These are phyloP conservation scores for Dryadomyces quercus-mongolicae DNA, from an alignment of 2,329 filamentous ascomycete species.

Conservation along the genomic window DNA sequence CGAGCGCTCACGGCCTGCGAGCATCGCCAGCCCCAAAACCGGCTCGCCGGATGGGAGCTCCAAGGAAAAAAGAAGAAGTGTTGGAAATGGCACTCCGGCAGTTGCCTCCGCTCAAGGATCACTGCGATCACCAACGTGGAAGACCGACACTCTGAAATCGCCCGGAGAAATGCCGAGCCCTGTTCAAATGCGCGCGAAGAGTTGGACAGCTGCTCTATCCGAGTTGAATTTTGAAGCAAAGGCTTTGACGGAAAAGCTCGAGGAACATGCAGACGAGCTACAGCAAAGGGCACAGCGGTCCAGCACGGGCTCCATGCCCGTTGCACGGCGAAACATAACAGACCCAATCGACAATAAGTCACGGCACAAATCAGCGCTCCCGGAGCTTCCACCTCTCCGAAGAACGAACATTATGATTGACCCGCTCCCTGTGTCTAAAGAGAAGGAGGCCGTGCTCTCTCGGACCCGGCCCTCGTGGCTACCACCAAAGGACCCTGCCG, in stretches of 20 bases:
- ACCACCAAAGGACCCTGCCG: constrained; percentile 75
- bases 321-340: constrained; percentile 20
- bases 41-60: constrained; percentile 39
- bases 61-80: constrained; percentile 39
- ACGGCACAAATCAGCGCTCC: constrained; percentile 52
- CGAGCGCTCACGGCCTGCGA: constrained; percentile 35
- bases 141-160: constrained; percentile 28
- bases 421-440: constrained; percentile 70
- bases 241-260: constrained; percentile 66
- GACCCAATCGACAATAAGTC: constrained; percentile 30
- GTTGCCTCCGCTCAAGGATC: constrained; percentile 47
- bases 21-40: constrained; percentile 38
- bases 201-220: constrained; percentile 60
- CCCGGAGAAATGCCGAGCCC: constrained; percentile 26
- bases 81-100: constrained; percentile 53
- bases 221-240: constrained; percentile 62
- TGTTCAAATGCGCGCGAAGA: constrained; percentile 48
- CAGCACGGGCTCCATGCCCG: constrained; percentile 24
- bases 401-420: constrained; percentile 75
- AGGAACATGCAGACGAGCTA: constrained; percentile 57
- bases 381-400: constrained; percentile 58
- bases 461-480: constrained; percentile 75
- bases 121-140: constrained; percentile 44
- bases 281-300: constrained; percentile 33
- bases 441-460: constrained; percentile 74